Conservation (phyloP, 2,329 filamentous ascomycete genomes). For the Xylariomycetidae sp. region DNA sequence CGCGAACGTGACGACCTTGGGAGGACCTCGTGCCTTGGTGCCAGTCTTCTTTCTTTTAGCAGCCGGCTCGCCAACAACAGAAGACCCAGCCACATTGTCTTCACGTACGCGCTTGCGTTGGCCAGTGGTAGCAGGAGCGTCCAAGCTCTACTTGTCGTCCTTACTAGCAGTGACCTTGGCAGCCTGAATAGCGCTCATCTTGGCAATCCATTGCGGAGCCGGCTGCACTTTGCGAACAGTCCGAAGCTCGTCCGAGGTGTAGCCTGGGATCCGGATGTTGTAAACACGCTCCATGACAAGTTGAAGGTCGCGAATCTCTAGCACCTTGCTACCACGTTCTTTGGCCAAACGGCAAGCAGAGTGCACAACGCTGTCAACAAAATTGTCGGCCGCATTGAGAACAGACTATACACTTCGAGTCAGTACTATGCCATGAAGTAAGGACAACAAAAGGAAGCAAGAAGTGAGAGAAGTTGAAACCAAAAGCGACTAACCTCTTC, state of each 20-base stretch:
- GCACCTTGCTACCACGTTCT: slow-evolving; percentile 79
- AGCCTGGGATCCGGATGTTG: slow-evolving; percentile 90
- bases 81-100: background rate
- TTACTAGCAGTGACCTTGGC: slow-evolving; percentile 72
- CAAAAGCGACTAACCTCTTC: slow-evolving; percentile 68
- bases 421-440: background rate
- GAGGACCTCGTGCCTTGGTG: no score
- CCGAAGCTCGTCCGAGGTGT: slow-evolving; percentile 87
- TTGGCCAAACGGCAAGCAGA: slow-evolving; percentile 88
- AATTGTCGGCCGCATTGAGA: slow-evolving; percentile 84
- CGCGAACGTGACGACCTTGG: no score
- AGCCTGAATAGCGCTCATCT: slow-evolving; percentile 94
- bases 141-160: slow-evolving; percentile 38
- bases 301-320: slow-evolving; percentile 84
- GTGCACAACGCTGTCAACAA: slow-evolving; percentile 86
- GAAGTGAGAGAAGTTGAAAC: slow-evolving; percentile 5
- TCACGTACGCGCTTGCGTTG: background rate
- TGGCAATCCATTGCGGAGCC: slow-evolving; percentile 82
- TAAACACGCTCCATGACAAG: slow-evolving; percentile 78
- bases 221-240: slow-evolving; percentile 93
- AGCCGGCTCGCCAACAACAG: background rate
- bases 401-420: slow-evolving; percentile 51
- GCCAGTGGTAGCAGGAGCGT: slow-evolving; percentile 5
- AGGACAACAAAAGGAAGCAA: slow-evolving; percentile 1
- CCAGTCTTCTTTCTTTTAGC: background rate